These are phyloP conservation scores for Schrenkiella parvula DNA, from an alignment of 345 rosid genomes.

Conservation along the genomic window DNA sequence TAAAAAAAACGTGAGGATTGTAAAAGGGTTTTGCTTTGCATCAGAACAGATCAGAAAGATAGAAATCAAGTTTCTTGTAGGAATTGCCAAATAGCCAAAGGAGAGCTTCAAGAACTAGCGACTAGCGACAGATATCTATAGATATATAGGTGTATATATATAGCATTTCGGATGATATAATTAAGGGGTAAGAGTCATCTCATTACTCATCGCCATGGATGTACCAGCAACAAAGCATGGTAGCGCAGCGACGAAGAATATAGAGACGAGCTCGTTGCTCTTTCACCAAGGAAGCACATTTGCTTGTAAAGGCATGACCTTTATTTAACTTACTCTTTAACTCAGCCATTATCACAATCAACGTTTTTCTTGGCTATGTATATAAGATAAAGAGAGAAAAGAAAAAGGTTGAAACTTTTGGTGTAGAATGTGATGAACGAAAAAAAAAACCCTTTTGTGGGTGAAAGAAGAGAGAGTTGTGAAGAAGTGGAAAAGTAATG, in stretches of 20 bases:
- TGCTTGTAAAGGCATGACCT: conserved; percentile 48
- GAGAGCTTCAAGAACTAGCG: conserved; percentile 19
- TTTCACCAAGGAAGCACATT: conserved; percentile 63
- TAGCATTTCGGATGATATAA: not conserved
- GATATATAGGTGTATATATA: not conserved
- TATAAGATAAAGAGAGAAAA: not conserved
- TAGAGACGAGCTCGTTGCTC: conserved; percentile 71
- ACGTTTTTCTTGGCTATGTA: not conserved
- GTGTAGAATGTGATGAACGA: not conserved
- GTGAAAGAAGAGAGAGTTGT: conserved; percentile 24
- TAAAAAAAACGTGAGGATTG: conserved; percentile 16
- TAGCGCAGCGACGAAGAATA: conserved; percentile 74
- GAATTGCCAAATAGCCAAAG: conserved; percentile 17
- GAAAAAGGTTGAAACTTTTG: conserved; percentile 2
- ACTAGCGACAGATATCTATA: not conserved
- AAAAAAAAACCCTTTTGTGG: conserved; percentile 20
- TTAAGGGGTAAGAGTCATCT: conserved; percentile 2
- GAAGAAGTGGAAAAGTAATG: not conserved
- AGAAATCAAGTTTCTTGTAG: conserved; percentile 12
- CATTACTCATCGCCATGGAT: conserved; percentile 54
- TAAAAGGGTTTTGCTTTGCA: conserved; percentile 32
- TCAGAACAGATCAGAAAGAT: conserved; percentile 1
- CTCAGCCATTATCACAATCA: conserved; percentile 40
- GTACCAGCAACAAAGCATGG: conserved; percentile 78
- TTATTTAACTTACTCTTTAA: conserved; percentile 39